phyloP scores from a whole-genome alignment of 108 stramenopile genomes.

The Pseudonitzschia delicatissima region DNA sequence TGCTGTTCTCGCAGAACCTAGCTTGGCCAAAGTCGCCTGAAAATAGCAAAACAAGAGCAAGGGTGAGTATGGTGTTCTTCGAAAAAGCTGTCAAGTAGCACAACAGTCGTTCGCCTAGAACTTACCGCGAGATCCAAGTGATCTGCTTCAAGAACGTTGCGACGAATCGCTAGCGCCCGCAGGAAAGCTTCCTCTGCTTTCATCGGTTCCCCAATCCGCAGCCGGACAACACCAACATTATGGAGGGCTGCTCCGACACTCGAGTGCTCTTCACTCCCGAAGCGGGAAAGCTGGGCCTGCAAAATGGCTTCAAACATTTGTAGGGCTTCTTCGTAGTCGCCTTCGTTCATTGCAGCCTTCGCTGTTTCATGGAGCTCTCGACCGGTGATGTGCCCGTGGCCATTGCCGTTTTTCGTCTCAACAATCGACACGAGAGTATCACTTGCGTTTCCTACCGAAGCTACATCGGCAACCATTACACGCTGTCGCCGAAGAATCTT shows the following conservation, averaged over 20 bases:
- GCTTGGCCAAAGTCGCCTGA: constrained; percentile 35
- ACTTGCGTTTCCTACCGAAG: constrained; percentile 37
- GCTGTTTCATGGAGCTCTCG: constrained; percentile 39
- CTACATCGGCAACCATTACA: constrained; percentile 33
- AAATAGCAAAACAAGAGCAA: background rate
- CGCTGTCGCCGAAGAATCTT: constrained; percentile 23
- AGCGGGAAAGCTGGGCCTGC: constrained; percentile 33
- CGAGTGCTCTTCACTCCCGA: constrained; percentile 30
- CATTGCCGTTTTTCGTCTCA: constrained; percentile 2
- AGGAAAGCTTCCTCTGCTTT: constrained; percentile 29
- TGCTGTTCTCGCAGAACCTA: constrained; percentile 33
- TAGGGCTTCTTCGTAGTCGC: constrained; percentile 30
- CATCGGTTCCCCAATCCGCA: constrained; percentile 33
- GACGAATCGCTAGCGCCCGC: constrained; percentile 31
- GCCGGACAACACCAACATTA: constrained; percentile 40
- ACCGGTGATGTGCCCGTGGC: constrained; percentile 24
- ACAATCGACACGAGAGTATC: constrained; percentile 19
- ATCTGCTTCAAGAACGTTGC: constrained; percentile 25
- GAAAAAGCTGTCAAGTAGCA: background rate
- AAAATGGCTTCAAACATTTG: constrained; percentile 33
- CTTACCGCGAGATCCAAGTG: constrained; percentile 45
- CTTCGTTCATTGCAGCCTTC: constrained; percentile 36
- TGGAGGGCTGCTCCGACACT: constrained; percentile 44
- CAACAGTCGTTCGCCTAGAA: background rate
- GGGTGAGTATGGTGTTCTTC: background rate